These are phyloP conservation scores for Umbelopsis ramanniana DNA, from an alignment of 192 early-diverging fungal genomes.

Conservation along the genomic window DNA sequence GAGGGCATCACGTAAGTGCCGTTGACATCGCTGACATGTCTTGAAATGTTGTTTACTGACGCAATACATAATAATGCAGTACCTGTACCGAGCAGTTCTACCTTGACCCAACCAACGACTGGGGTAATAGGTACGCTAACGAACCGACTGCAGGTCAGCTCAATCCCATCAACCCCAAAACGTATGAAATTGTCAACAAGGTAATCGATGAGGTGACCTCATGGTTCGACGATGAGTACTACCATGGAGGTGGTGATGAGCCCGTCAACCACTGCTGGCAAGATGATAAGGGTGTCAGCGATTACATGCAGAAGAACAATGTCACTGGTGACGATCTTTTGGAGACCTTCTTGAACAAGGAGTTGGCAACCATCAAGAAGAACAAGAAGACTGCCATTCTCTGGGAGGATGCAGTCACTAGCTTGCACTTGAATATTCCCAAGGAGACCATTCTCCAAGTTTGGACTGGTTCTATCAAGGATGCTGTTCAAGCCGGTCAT, in stretches of 20 bases:
- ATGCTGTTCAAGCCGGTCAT: conserved; percentile 63
- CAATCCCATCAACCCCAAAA: conserved; percentile 67
- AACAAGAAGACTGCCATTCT: conserved; percentile 62
- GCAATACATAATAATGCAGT: too few species aligned
- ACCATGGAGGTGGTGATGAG: conserved; percentile 83
- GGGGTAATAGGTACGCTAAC: conserved; percentile 55
- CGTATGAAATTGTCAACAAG: conserved; percentile 61
- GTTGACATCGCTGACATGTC: too few species aligned
- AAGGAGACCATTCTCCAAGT: conserved; percentile 74
- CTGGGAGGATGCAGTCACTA: conserved; percentile 72
- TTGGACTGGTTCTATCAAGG: conserved; percentile 70
- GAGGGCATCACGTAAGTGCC: conserved; percentile 40
- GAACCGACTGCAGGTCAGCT: conserved; percentile 87
- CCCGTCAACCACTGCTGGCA: conserved; percentile 74
- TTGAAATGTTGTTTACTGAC: too few species aligned
- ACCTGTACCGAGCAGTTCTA: conserved; percentile 42
- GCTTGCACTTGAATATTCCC: conserved; percentile 45
- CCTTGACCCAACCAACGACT: conserved; percentile 46
- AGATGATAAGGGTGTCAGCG: conserved; percentile 41
- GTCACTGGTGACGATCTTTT: conserved; percentile 32
- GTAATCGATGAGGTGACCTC: conserved; percentile 70
- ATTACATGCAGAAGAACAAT: conserved; percentile 44
- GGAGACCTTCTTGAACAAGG: conserved; percentile 49
- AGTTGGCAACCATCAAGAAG: conserved; percentile 42
- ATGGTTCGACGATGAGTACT: conserved; percentile 70